These are phyloP conservation scores for Parmelia sp. DNA, from an alignment of 495 filamentous ascomycete species.

Conservation along the genomic window DNA sequence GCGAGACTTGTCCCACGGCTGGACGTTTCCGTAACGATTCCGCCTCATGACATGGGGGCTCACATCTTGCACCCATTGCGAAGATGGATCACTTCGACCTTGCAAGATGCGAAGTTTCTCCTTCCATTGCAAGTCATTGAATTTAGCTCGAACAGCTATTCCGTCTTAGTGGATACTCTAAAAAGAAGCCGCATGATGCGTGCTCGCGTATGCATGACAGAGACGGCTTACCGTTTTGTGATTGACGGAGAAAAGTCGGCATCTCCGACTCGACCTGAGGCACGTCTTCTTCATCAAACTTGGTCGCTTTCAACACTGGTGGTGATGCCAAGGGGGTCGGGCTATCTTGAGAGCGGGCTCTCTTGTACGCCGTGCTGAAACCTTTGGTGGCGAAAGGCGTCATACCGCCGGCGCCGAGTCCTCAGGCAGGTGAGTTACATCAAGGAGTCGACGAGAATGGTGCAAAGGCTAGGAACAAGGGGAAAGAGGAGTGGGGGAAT, in stretches of 20 bases:
- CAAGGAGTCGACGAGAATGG: neutral
- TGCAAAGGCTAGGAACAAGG: neutral
- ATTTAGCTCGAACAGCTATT: slow-evolving; percentile 48
- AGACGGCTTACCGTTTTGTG: slow-evolving; percentile 24
- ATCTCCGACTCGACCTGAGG: slow-evolving; percentile 15
- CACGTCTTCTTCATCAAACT: slow-evolving; percentile 15
- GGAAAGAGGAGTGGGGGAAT: neutral
- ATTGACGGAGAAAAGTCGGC: slow-evolving; percentile 29
- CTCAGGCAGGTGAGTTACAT: slow-evolving; percentile 3
- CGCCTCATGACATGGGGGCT: slow-evolving; percentile 42
- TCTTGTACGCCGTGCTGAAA: slow-evolving; percentile 24
- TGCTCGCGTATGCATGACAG: slow-evolving; percentile 23
- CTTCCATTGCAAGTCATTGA: slow-evolving; percentile 55
- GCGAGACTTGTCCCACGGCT: slow-evolving; percentile 82
- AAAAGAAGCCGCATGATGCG: slow-evolving; percentile 19
- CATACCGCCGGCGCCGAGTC: too few relatives aligned
- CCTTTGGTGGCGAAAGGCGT: slow-evolving; percentile 20
- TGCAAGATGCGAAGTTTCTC: slow-evolving; percentile 50
- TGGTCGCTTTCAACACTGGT: slow-evolving; percentile 22
- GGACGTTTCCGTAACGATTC: slow-evolving; percentile 62
- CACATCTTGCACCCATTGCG: slow-evolving; percentile 51
- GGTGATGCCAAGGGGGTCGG: slow-evolving; percentile 40
- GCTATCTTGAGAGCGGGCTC: slow-evolving; percentile 29
- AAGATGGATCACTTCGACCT: slow-evolving; percentile 38
- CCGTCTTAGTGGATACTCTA: slow-evolving; percentile 20